Base-by-base conservation (phyloP, 257 asterid species). In the Petunia secreta region DNA sequence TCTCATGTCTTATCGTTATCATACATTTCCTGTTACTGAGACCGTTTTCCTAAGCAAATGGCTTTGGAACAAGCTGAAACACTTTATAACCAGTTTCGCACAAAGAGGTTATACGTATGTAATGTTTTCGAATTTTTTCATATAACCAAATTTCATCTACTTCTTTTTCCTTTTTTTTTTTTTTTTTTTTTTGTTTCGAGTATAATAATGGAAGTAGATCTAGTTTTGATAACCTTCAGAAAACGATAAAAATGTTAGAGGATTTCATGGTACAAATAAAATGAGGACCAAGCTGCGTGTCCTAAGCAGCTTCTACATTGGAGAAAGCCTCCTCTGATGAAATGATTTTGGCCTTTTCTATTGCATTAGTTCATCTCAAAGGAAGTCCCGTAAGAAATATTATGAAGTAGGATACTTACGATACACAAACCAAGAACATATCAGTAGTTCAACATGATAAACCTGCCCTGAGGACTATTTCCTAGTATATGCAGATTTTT, bases 221-320 rank as follows among this genome's bases (percentile, higher is more conserved):
- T 54, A 1, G 0, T 54, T 54, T 54, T 54, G 16, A 54, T 54
- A 54, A 11, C 59, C 1, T 16, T 10, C 64, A 58, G 4, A n/a
- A 58, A 58, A 16, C 0, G 25, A 25, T 25, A 25, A 25, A 25
- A 65, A 65, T 55, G 57, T 4, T n/a, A 68, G n/a, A 68, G 8
- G 75, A 36, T 68, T 16, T 68, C 55, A 68, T 8, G 40, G n/a
- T 68, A 68, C 57, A 68, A 68, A 68, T 16, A 37, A 68, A 68
- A 68, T 44, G 57, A 43, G 75, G 39, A 39, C 44, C 40, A 68
- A 67, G 57, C 43, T 8, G 40, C 13, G 8, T 68, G 57, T 44
- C 8, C 15, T 68, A 43, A 2, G 38, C 41, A 69, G n/a, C 16
- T 68, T 68, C 57, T 44, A 68, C 36, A 1, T 68, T 16, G 40